phyloP scores from a whole-genome alignment of 2,329 filamentous ascomycete species.

The Colletotrichum siamense region DNA sequence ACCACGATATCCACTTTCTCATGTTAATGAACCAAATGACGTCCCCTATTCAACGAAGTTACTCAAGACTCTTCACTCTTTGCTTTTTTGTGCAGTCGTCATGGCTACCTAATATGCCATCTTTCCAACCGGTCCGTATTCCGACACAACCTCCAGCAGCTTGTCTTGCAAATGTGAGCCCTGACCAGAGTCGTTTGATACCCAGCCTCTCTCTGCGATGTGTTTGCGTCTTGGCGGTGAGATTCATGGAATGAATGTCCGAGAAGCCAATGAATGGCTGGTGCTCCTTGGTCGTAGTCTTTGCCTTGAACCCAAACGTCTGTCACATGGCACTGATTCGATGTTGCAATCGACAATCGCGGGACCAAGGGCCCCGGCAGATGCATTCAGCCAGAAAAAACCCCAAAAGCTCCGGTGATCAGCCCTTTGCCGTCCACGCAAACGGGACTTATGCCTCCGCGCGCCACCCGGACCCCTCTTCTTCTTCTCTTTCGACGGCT shows the following conservation, averaged over 20 bases:
- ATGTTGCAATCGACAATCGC: constrained; percentile 15
- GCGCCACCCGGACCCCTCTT: neutral
- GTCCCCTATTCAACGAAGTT: neutral
- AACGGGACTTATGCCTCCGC: constrained; percentile 3
- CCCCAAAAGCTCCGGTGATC: neutral
- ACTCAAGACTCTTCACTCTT: neutral
- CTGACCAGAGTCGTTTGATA: neutral
- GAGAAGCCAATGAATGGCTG: neutral
- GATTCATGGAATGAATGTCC: neutral
- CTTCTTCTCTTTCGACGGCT: neutral
- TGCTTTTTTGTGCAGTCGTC: neutral
- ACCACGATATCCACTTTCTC: neutral
- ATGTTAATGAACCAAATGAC: constrained; percentile 9
- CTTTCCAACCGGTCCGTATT: neutral
- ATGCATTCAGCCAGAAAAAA: neutral
- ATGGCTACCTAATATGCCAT: neutral
- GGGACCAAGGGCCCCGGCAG: neutral
- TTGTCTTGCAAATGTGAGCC: neutral
- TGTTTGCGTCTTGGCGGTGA: neutral
- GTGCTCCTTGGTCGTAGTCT: neutral
- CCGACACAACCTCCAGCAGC: neutral
- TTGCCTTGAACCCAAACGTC: neutral
- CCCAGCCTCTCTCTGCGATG: neutral
- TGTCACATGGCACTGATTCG: neutral
- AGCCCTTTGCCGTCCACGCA: neutral